Evolutionary conservation across 2,329 filamentous ascomycete genomes (phyloP).

Genomic region (Exophiala sp.): DNA sequence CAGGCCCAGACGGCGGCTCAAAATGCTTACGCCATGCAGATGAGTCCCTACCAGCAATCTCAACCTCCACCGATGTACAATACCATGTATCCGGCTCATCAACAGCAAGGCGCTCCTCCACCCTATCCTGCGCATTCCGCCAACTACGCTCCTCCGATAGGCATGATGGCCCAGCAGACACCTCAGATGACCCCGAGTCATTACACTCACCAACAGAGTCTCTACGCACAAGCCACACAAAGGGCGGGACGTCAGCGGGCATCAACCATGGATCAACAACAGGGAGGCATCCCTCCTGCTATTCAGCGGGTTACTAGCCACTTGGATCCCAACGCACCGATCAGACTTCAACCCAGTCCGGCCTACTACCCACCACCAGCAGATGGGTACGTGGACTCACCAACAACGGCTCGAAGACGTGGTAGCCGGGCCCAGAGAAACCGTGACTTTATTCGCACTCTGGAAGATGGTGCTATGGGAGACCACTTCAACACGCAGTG

Average conservation of each 20-base stretch:
- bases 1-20: constrained; percentile 65
- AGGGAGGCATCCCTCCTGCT: constrained; percentile 83
- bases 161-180: constrained; percentile 57
- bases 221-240: constrained; percentile 68
- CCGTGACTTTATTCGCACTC: constrained; percentile 85
- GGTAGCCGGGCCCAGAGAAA: constrained; percentile 62
- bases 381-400: constrained; percentile 68
- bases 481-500: constrained; percentile 82
- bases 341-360: constrained; percentile 87
- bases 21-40: constrained; percentile 58
- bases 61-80: constrained; percentile 65
- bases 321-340: constrained; percentile 88
- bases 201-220: constrained; percentile 65
- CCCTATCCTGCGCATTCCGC: constrained; percentile 69
- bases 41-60: constrained; percentile 50
- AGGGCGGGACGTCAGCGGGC: constrained; percentile 78
- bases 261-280: constrained; percentile 92
- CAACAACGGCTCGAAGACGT: constrained; percentile 61
- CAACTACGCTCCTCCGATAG: constrained; percentile 66
- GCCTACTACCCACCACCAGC: constrained; percentile 93
- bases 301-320: constrained; percentile 95
- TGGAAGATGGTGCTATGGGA: constrained; percentile 90
- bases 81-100: constrained; percentile 65
- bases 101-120: constrained; percentile 66
- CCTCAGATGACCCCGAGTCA: constrained; percentile 61